Evolutionary conservation across 1,284 basidiomycete genomes (phyloP), one percentile per base, ranked within the genome.

Genomic region (Boletellus dicymbophilus): DNA sequence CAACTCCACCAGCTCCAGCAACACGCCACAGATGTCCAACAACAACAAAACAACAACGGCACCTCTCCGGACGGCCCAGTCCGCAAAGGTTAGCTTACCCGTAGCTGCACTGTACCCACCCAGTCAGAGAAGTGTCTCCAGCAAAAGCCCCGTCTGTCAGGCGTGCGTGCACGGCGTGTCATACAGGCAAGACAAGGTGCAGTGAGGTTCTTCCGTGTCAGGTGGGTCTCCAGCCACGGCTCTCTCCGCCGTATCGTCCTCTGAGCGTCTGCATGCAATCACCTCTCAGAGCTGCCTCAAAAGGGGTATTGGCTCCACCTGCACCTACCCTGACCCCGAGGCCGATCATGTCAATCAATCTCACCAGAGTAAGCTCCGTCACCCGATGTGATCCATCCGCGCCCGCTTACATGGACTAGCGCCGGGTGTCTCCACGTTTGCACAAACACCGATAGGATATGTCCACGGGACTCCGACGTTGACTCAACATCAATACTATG

Each of bases 151-250:
- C 86, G 38, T 88, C 86, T 37, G 86, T 89, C 44, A 80, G 86
- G 56, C 77, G 87, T 56, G 86, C 86, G 1, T 89, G 86, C 57
- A 79, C 81, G 39, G 84, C 87, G n/a, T 90, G 87, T 69, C 88
- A 90, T 68, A 73, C 84, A 46, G 87, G 88, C 45, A 90, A 90
- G 70, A 90, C 87, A 11, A 73, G 88, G 57, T 90, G 87, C 60
- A 88, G 85, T 58, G 87, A 90, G 68, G 80, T 81, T 31, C 75
- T 90, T 22, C 87, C 87, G 6, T 90, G 86, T 68, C 87, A 89
- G 79, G 86, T 85, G 54, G 23, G 73, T 64, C 46, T 16, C 22
- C 40, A 33, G 22, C 26, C 31, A 20, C 18, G 37, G 27, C 51
- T 51, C 54, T 52, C 43, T 25, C 25, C 40, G 50, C 23, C 25